These are phyloP conservation scores for Ogataea paraovalis DNA, from an alignment of 805 yeast species.

Conservation along the genomic window DNA sequence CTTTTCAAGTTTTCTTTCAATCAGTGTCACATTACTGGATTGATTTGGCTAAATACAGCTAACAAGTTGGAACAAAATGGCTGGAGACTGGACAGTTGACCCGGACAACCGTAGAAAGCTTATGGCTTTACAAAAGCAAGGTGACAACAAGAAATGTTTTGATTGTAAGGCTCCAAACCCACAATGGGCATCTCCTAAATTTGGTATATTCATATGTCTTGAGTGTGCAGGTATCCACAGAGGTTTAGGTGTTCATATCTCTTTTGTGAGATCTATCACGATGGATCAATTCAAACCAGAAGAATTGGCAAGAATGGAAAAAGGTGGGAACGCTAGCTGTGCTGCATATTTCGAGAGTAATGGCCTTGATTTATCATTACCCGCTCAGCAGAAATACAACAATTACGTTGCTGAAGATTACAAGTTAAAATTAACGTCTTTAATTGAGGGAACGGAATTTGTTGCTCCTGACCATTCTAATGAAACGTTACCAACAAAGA, in stretches of 20 bases:
- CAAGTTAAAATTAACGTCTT: slow-evolving; percentile 72
- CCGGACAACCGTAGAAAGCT: slow-evolving; percentile 87
- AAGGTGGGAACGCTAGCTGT: slow-evolving; percentile 86
- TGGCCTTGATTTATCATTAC: slow-evolving; percentile 62
- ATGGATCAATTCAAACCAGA: slow-evolving; percentile 98
- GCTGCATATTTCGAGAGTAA: slow-evolving; percentile 61
- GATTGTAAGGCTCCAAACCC: slow-evolving; percentile 96
- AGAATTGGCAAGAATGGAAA: slow-evolving; percentile 85
- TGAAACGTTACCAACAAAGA: slow-evolving; percentile 36
- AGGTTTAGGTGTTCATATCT: slow-evolving; percentile 94
- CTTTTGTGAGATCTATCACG: slow-evolving; percentile 93
- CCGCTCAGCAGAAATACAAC: slow-evolving; percentile 74
- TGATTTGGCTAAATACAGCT: no score
- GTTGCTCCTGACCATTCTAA: slow-evolving; percentile 58
- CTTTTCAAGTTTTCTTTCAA: no score
- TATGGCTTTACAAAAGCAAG: slow-evolving; percentile 71
- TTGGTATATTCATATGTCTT: slow-evolving; percentile 93
- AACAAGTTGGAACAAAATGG: slow-evolving; percentile 26
- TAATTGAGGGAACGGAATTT: slow-evolving; percentile 70
- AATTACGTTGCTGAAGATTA: slow-evolving; percentile 94
- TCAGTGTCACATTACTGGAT: no score
- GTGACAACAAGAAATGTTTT: slow-evolving; percentile 82
- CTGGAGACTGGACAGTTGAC: slow-evolving; percentile 81
- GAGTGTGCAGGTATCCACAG: slow-evolving; percentile 98
- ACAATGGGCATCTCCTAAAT: slow-evolving; percentile 99